phyloP scores from a whole-genome alignment of 768 basidiomycete species.

The Termitomyces sp. region DNA sequence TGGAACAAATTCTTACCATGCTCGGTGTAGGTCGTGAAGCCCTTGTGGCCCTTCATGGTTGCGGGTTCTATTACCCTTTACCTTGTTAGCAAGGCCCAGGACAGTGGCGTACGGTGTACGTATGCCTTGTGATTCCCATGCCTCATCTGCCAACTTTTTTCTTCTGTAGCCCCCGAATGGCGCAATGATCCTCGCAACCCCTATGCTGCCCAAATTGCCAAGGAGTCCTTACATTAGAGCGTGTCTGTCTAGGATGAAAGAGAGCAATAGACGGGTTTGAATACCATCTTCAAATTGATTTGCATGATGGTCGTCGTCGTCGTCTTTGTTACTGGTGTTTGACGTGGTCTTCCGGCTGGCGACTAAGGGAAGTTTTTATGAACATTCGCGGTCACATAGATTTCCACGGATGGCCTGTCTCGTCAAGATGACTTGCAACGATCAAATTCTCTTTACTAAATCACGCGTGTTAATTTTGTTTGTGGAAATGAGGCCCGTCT shows the following conservation, averaged over 20 bases:
- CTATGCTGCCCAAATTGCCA: slow-evolving; percentile 72
- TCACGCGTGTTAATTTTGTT: background rate
- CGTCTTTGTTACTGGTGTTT: too few relatives aligned
- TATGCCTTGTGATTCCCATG: slow-evolving; percentile 14
- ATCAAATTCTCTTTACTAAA: background rate
- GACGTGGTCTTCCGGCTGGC: background rate
- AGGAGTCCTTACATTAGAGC: slow-evolving; percentile 45
- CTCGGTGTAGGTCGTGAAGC: slow-evolving; percentile 51
- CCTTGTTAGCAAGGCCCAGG: slow-evolving; percentile 63
- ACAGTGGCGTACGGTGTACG: slow-evolving; percentile 68
- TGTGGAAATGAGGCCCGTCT: background rate
- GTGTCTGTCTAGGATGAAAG: background rate
- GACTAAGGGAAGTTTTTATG: background rate
- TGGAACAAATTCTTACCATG: slow-evolving; percentile 10
- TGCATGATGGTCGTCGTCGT: background rate
- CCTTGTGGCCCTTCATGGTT: slow-evolving; percentile 77
- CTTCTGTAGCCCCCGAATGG: slow-evolving; percentile 51
- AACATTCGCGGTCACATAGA: background rate
- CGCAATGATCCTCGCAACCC: slow-evolving; percentile 80
- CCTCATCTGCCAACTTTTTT: slow-evolving; percentile 3
- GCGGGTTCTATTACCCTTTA: slow-evolving; percentile 63
- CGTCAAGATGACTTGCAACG: background rate
- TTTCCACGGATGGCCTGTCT: background rate
- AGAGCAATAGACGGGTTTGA: slow-evolving; percentile 11
- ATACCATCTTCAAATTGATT: background rate